Evolutionary conservation across 345 rosid species (phyloP), one percentile per base, ranked within the genome.

Genomic region (Gossypium bickii): DNA sequence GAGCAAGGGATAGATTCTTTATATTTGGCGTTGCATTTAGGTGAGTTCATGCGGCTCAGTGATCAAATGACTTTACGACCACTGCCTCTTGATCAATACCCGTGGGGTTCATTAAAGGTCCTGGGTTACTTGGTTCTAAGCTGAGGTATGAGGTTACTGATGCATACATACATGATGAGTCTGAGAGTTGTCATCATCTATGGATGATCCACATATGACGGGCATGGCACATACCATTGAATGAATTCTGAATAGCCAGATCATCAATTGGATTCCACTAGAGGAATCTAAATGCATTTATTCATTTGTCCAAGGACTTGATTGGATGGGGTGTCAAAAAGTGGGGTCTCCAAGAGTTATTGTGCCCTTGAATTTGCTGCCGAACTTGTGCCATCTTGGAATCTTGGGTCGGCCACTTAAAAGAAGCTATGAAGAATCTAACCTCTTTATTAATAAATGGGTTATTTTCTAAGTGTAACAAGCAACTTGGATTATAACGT

Each of bases 131-230:
- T 34, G 27, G n/a, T 13, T 12, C 41, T 78, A 44, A 63, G 78
- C 71, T 78, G 83, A 81, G 83, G 78, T 76, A 47, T 74, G 81
- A 76, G 47, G 74, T 71, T 78, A 58, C 43, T 45, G 34, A 67
- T 70, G 49, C 29, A 48, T 59, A 69, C 41, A 34, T 34, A 34
- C 41, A 51, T 43, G 16, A 67, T 67, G 49, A 56, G 9, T 27
- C 3, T 49, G 59, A 69, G 58, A 69, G 41, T 7, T 51, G 59
- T 51, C 72, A 69, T 69, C 60, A 51, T 69, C 25, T 59, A 29
- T 29, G 47, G 25, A 70, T 70, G 60, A 25, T 52, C 60, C 60
- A 51, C 60, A 27, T 69, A 16, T 27, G 44, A 41, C 16, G 11
- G 73, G 72, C 24, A 45, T 2, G 67, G 67, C 47, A 34, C 24